Percentiles rank a stretch among this genome's conserved stretches.
Conservation (phyloP, 495 filamentous ascomycete genomes). For the Xylaria telfairii region DNA sequence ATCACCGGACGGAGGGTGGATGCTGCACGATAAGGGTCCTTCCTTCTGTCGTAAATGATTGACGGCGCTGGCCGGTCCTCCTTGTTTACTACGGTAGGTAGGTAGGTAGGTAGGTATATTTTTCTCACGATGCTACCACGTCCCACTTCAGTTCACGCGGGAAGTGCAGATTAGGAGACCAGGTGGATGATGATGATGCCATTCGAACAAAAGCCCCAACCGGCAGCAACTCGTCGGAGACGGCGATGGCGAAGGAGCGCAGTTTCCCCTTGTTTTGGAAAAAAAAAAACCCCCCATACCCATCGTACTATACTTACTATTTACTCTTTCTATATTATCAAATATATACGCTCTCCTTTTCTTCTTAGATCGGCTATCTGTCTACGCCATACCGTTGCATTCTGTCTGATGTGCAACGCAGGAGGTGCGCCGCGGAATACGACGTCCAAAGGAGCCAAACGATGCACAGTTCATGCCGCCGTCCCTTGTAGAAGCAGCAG, state of each 20-base stretch:
- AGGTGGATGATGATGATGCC: neutral
- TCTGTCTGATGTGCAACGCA: constrained; percentile 14
- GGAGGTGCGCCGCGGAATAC: constrained; percentile 22
- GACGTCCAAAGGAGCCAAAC: constrained; percentile 21
- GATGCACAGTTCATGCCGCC: constrained; percentile 26
- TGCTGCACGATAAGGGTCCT: constrained; percentile 12
- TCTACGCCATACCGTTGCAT: constrained; percentile 11
- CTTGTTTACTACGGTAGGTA: constrained; percentile 3
- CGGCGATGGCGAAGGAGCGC: constrained; percentile 23
- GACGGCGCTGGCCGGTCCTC: neutral
- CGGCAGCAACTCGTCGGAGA: constrained; percentile 7
- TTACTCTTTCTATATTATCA: neutral
- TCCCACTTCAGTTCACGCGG: constrained; percentile 14
- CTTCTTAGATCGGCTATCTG: neutral
- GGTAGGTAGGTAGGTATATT: too few species aligned
- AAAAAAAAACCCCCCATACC: neutral
- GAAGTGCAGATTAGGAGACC: neutral
- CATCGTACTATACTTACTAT: constrained; percentile 9
- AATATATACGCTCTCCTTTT: neutral
- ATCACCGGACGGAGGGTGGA: constrained; percentile 19
- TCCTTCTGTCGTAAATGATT: constrained; percentile 5
- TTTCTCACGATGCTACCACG: constrained; percentile 22
- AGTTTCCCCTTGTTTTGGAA: neutral
- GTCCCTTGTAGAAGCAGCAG: neutral
- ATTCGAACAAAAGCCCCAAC: neutral